Evolutionary conservation across 139 green algal species (phyloP), one percentile per base, ranked within the genome.

Genomic region (Yamagishiella unicocca): DNA sequence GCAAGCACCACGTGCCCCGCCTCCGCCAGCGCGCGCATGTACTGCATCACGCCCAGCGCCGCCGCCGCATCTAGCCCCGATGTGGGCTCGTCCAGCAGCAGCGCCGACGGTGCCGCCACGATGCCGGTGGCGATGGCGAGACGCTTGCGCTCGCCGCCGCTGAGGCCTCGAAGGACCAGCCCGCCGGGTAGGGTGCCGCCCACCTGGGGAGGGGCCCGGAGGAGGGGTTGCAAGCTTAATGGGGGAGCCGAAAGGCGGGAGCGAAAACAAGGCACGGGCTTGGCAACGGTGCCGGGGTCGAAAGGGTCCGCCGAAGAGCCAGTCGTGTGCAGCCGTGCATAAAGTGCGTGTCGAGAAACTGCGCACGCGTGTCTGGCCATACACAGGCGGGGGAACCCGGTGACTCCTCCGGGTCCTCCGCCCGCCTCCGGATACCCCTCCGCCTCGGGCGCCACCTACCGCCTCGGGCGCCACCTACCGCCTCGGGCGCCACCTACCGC

Each of bases 81-180:
- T 67, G 95, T 98, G n/a, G 96, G 96, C 89, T 98, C 96, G 84
- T 98, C 96, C 35, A 92, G 42, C 55, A 95, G 94, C 27, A 96
- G 72, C 33, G 95, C 66, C 35, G 79, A 82, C 24, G 95, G 93
- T 8, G 82, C 77, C 22, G 82, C 84, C 35, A 98, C 68, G 38
- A 88, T 82, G 53, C 82, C 66, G 21, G 81, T 87, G 43, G 81
- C 81, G 24, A 78, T 87, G 27, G 72, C 66, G 31, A 99, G 94
- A 1, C 96, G 92, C 93, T 98, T 98, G 82, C 94, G 94, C 92
- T 99, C 96, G 14, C 96, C 96, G n/a, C 94, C 94, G 6, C 61
- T 90, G 2, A 97, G 88, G 24, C 96, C 96, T 0, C 94, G 86
- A 29, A 95, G 91, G 77, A 93, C 91, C 37, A 92, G 86, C 64